These are phyloP conservation scores for Grosmannia serpens DNA, from an alignment of 2,329 filamentous ascomycete genomes.

Conservation along the genomic window DNA sequence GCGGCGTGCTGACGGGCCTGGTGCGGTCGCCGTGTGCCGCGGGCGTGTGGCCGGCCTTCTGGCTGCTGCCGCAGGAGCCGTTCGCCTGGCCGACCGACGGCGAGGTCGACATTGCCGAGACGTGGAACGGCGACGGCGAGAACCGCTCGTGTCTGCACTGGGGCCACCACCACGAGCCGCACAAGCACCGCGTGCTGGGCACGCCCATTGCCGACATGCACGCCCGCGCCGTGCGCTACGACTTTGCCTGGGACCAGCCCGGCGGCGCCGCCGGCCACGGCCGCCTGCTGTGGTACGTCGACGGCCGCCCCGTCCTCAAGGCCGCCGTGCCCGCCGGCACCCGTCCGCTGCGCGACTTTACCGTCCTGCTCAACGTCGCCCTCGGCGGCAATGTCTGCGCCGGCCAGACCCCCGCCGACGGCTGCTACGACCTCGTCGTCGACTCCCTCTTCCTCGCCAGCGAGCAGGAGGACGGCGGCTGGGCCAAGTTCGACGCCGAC, in stretches of 20 bases:
- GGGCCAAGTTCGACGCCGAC: conserved; percentile 1
- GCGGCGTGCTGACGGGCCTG: conserved; percentile 3
- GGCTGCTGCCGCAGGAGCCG: conserved; percentile 6
- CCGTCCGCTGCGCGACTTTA: conserved; percentile 3
- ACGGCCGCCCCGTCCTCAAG: conserved; percentile 4
- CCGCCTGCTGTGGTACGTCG: conserved; percentile 5
- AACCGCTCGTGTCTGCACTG: conserved; percentile 8
- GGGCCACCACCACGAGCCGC: conserved; percentile 4
- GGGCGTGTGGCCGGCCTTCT: conserved; percentile 7
- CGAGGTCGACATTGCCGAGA: conserved; percentile 7
- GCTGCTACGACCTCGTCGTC: conserved; percentile 5
- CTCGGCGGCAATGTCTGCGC: conserved; percentile 8
- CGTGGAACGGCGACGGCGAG: conserved; percentile 8
- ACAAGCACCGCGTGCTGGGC: conserved; percentile 3
- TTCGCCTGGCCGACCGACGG: conserved; percentile 7
- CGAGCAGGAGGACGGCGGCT: conserved; percentile 5
- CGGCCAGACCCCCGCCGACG: conserved; percentile 1
- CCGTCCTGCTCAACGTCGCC: conserved; percentile 6
- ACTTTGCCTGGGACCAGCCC: conserved; percentile 7
- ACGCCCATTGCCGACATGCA: conserved; percentile 5
- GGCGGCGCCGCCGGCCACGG: neutral
- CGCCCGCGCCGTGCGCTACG: conserved; percentile 4
- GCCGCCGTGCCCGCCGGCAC: conserved; percentile 1
- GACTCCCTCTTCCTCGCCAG: conserved; percentile 1
- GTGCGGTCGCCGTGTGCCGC: conserved; percentile 5